phyloP scores from a whole-genome alignment of 2,329 filamentous ascomycete species.

The Verticillium zaregamsianum region DNA sequence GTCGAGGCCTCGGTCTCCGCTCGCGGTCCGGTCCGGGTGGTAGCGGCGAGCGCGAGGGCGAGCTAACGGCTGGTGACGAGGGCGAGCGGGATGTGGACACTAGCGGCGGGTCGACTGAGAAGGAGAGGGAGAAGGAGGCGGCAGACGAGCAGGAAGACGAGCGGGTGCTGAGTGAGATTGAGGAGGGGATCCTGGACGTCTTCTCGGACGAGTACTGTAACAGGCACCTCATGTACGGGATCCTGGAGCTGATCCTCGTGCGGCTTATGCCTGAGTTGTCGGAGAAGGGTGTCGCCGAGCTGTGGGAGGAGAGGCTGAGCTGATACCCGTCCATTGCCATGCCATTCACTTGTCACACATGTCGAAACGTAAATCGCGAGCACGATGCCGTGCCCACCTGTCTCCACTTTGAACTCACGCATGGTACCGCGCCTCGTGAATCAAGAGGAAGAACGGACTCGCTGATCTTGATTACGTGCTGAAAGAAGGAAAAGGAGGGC shows the following conservation, averaged over 20 bases:
- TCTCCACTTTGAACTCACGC: background rate
- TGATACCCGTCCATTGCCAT: slow-evolving; percentile 5
- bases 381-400: background rate
- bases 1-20: slow-evolving; percentile 25
- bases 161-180: slow-evolving; percentile 53
- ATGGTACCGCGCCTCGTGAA: background rate
- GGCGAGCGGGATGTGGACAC: background rate
- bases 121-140: slow-evolving; percentile 18
- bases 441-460: slow-evolving; percentile 1
- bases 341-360: background rate
- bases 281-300: slow-evolving; percentile 64
- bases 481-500: slow-evolving; percentile 2
- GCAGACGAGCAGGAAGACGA: slow-evolving; percentile 36
- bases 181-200: slow-evolving; percentile 63
- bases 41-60: slow-evolving; percentile 9
- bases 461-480: background rate
- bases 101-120: slow-evolving; percentile 13
- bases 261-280: slow-evolving; percentile 79
- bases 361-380: too few relatives aligned
- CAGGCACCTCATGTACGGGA: slow-evolving; percentile 80
- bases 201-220: slow-evolving; percentile 86
- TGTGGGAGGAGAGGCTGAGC: slow-evolving; percentile 68
- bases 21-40: slow-evolving; percentile 12
- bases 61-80: slow-evolving; percentile 14
- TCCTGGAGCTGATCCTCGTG: slow-evolving; percentile 78